Base-by-base conservation (phyloP, 192 early-diverging fungal genomes). In the Rhizophagus sp. region DNA sequence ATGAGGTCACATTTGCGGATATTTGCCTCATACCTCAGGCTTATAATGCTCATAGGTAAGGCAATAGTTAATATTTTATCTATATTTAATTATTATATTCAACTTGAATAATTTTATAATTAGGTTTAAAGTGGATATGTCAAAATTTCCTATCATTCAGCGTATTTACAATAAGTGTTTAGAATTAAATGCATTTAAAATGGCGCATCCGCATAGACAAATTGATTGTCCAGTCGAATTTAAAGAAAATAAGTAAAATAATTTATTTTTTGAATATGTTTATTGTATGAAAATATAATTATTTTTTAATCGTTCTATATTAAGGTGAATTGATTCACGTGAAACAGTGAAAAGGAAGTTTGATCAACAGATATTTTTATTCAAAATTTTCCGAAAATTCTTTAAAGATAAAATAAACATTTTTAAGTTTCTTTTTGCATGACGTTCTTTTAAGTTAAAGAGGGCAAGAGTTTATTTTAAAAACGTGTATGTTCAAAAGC, bases 1-100 rank as follows among this genome's bases (percentile, higher is more conserved):
- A 97, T 80, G 66, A 88, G 30, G 87, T 98, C 49, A 95, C 95
- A 4, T 81, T 97, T 79, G 97, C 97, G 0, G 97, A 98, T 84
- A 83, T 93, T 62, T 90, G 85, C 76, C 84, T 98, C 44, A 87
- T 93, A 5, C 94, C 96, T 4, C 94, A 95, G 83, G 88, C 91
- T 22, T 92, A 86, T 81, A 96, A 97, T 81, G 97, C 93, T 3
- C 80, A 82, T 41, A 82, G 95, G 88, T 95, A 84, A 64, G 94
- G 88, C 94, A 84, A 64, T 85, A 7, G 6, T 49, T 33, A 19
- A 6, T n/a, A 39, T 41, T 22, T 63, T 47, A 52, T 33, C 15
- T 17, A 15, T 41, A 39, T 22, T n/a, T 15, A 24, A 24, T 5
- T 5, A 9, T 64, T 15, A 4, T 19, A n/a, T 15, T 25, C 41